Conservation (phyloP, 2,329 filamentous ascomycete species). For the Pyrenochaeta sp. region DNA sequence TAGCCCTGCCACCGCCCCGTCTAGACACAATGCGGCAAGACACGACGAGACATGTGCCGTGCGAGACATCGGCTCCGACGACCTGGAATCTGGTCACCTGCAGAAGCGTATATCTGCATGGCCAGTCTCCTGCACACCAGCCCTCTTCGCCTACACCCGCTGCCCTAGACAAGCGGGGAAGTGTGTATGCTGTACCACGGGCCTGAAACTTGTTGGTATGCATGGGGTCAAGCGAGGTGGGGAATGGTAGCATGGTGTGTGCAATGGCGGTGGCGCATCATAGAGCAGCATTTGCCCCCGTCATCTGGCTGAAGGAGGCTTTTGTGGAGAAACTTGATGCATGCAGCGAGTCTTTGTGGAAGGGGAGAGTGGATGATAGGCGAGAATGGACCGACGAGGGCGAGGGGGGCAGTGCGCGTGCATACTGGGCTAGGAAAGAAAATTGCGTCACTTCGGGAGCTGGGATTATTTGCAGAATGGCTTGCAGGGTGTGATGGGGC, state of each 20-base stretch:
- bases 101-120: neutral
- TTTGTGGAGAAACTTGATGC: neutral
- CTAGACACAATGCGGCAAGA: conserved; percentile 7
- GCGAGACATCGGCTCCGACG: conserved; percentile 14
- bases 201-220: conserved; percentile 26
- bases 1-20: neutral
- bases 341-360: neutral
- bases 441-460: neutral
- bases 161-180: neutral
- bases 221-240: conserved; percentile 1
- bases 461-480: conserved; percentile 1
- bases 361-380: neutral
- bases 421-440: neutral
- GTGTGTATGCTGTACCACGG: conserved; percentile 12
- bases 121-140: conserved; percentile 15
- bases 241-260: conserved; percentile 3
- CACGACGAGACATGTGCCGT: conserved; percentile 7
- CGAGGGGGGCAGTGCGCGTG: conserved; percentile 2
- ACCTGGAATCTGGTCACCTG: conserved; percentile 21
- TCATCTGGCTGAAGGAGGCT: neutral
- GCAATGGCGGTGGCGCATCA: neutral
- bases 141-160: conserved; percentile 8
- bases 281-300: neutral
- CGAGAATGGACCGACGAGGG: neutral
- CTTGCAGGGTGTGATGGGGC: conserved; percentile 2